Evolutionary conservation across 495 filamentous ascomycete genomes (phyloP).

Genomic region (Neurospora africana): DNA sequence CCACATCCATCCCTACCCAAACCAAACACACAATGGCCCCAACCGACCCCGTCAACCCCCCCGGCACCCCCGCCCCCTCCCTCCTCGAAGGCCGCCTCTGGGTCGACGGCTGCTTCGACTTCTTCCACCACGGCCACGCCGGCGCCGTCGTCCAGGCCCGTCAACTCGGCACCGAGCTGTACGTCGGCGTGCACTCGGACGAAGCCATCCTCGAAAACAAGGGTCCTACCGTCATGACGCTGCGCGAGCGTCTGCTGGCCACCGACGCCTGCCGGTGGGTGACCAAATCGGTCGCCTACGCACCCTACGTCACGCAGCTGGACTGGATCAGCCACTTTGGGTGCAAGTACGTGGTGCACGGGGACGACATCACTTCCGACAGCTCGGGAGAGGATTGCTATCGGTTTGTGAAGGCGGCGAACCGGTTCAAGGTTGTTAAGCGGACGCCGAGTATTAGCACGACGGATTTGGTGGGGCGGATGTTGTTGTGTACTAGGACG

Average conservation of each 20-base stretch:
- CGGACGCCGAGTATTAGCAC: slow-evolving; percentile 95
- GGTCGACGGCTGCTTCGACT: slow-evolving; percentile 99
- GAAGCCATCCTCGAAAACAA: slow-evolving; percentile 93
- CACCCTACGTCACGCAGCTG: slow-evolving; percentile 89
- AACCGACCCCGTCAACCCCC: slow-evolving; percentile 13
- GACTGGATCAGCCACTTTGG: slow-evolving; percentile 92
- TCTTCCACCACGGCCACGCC: slow-evolving; percentile 95
- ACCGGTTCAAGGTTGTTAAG: slow-evolving; percentile 87
- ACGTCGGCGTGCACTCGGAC: slow-evolving; percentile 90
- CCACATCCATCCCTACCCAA: background rate
- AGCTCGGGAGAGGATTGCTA: slow-evolving; percentile 90
- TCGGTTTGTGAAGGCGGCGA: slow-evolving; percentile 85
- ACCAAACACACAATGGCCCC: slow-evolving; percentile 9
- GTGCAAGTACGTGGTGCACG: slow-evolving; percentile 90
- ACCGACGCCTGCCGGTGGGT: slow-evolving; percentile 94
- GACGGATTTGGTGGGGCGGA: slow-evolving; percentile 91
- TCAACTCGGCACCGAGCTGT: slow-evolving; percentile 69
- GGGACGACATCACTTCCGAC: slow-evolving; percentile 95
- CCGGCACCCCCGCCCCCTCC: slow-evolving; percentile 32
- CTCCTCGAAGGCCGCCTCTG: slow-evolving; percentile 69
- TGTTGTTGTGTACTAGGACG: slow-evolving; percentile 83
- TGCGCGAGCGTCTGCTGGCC: slow-evolving; percentile 77
- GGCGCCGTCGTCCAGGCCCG: slow-evolving; percentile 81
- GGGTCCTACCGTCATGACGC: slow-evolving; percentile 92
- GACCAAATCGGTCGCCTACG: slow-evolving; percentile 67